Evolutionary conservation across 345 rosid species (phyloP).

Genomic region (Hibiscus tridactylites): DNA sequence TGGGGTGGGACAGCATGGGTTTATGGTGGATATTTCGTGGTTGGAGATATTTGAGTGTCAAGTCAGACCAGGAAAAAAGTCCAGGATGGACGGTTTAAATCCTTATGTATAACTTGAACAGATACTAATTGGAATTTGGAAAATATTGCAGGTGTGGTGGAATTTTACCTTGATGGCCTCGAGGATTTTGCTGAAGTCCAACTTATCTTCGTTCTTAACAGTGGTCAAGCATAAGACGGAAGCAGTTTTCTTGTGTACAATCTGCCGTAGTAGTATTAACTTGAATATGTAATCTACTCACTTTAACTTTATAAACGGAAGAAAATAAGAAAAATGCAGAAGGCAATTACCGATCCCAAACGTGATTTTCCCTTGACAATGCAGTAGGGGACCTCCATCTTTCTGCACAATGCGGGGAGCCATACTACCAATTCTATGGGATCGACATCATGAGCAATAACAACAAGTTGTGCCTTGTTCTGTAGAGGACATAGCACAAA

Average conservation of each 20-base stretch:
- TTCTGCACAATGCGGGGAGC: constrained; percentile 75
- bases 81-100: too few relatives aligned
- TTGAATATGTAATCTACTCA: not conserved
- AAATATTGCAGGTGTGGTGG: not conserved
- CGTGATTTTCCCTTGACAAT: constrained; percentile 77
- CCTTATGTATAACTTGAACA: too few relatives aligned
- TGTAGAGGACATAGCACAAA: constrained; percentile 5
- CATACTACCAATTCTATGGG: constrained; percentile 83
- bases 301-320: not conserved
- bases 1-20: too few relatives aligned
- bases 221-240: constrained; percentile 51
- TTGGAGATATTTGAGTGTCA: too few relatives aligned
- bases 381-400: constrained; percentile 83
- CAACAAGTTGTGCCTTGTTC: constrained; percentile 72
- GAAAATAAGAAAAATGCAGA: not conserved
- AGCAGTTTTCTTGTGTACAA: constrained; percentile 48
- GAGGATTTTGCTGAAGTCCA: constrained; percentile 63
- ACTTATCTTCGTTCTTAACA: constrained; percentile 72
- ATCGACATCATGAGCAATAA: constrained; percentile 80
- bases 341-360: constrained; percentile 45
- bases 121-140: not conserved
- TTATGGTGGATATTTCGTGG: too few relatives aligned
- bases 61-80: too few relatives aligned
- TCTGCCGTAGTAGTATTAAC: constrained; percentile 14
- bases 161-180: constrained; percentile 64